Conservation (phyloP, 805 yeast genomes). For the Myxozyma mucilagina region DNA sequence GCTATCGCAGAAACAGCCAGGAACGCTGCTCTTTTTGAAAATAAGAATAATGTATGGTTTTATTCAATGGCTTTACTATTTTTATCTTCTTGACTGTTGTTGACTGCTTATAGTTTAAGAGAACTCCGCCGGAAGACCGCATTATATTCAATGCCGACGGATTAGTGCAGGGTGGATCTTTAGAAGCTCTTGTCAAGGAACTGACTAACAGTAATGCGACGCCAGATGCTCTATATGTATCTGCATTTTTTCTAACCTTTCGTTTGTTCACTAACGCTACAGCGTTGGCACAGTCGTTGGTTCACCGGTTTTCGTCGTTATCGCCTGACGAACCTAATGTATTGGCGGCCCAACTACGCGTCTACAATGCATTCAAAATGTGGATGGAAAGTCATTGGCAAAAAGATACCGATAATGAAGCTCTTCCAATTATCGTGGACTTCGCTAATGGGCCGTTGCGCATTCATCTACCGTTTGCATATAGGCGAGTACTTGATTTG, state of each 20-base stretch:
- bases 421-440: slow-evolving; percentile 26
- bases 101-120: background rate
- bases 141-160: slow-evolving; percentile 63
- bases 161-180: slow-evolving; percentile 78
- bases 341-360: slow-evolving; percentile 35
- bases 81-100: no score
- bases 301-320: slow-evolving; percentile 57
- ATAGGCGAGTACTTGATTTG: slow-evolving; percentile 20
- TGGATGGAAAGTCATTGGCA: slow-evolving; percentile 93
- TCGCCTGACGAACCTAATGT: slow-evolving; percentile 26
- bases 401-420: slow-evolving; percentile 27
- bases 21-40: background rate
- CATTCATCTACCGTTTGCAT: slow-evolving; percentile 17
- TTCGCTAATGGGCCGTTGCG: slow-evolving; percentile 26
- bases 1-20: background rate
- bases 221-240: slow-evolving; percentile 60
- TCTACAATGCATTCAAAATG: slow-evolving; percentile 66
- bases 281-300: slow-evolving; percentile 59
- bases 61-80: background rate
- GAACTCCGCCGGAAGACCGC: slow-evolving; percentile 24
- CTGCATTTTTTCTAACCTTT: slow-evolving; percentile 72
- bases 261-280: slow-evolving; percentile 68
- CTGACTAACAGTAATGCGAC: slow-evolving; percentile 68
- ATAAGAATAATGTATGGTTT: background rate
- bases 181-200: slow-evolving; percentile 74